phyloP scores from a whole-genome alignment of 345 rosid genomes.

The Salix caprea region DNA sequence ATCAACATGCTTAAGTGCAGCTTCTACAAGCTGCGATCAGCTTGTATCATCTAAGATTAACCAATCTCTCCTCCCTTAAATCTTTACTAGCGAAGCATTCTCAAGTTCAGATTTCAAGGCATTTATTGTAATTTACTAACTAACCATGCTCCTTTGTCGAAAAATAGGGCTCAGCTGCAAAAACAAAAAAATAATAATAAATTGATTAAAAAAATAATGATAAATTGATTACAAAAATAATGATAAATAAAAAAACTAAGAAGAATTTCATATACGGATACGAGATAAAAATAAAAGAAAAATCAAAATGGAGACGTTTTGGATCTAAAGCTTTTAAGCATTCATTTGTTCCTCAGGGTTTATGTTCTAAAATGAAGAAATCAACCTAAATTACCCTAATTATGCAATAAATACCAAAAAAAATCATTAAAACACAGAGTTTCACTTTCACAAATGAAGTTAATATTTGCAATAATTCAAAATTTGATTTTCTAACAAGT shows the following conservation, averaged over 20 bases:
- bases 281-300: background rate
- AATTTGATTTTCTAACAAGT: too few species aligned
- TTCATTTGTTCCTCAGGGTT: background rate
- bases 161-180: slow-evolving; percentile 28
- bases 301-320: background rate
- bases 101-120: slow-evolving; percentile 5
- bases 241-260: background rate
- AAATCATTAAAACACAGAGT: background rate
- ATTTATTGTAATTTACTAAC: slow-evolving; percentile 13
- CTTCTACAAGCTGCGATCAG: slow-evolving; percentile 71
- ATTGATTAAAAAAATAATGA: background rate
- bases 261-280: background rate
- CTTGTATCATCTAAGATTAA: slow-evolving; percentile 44
- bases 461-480: too few species aligned
- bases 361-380: background rate
- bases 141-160: slow-evolving; percentile 17
- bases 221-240: background rate
- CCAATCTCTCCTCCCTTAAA: slow-evolving; percentile 13
- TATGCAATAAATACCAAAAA: background rate
- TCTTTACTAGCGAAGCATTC: slow-evolving; percentile 2
- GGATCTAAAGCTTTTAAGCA: background rate
- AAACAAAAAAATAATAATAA: background rate
- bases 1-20: slow-evolving; percentile 78
- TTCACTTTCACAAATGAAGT: too few species aligned
- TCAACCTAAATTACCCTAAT: background rate